Evolutionary conservation across 305 asterid genomes (phyloP).

Genomic region (Solanum hybrid): DNA sequence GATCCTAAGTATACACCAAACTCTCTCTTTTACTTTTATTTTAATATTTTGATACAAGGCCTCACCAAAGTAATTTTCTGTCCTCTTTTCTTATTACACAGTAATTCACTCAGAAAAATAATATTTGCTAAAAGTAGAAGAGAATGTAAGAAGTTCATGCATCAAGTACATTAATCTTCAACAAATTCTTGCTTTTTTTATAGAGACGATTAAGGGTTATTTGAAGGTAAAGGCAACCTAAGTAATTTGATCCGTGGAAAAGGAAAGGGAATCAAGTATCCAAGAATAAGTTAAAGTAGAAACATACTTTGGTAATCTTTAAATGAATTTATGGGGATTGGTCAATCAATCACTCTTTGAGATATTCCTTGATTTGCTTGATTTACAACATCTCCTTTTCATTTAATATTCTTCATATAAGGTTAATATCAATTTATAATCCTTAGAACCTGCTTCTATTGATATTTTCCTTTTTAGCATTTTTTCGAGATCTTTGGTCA

Average conservation of each 20-base stretch:
- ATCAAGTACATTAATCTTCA: too few relatives aligned
- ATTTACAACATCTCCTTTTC: too few relatives aligned
- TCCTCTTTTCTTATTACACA: not conserved
- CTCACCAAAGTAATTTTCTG: not conserved
- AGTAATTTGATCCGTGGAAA: not conserved
- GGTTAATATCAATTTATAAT: too few relatives aligned
- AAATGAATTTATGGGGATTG: not conserved
- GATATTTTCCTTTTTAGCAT: not conserved
- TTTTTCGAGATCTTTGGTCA: too few relatives aligned
- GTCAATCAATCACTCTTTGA: not conserved
- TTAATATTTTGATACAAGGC: not conserved
- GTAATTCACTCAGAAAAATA: too few relatives aligned
- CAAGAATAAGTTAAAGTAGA: not conserved
- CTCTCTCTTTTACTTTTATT: too few relatives aligned
- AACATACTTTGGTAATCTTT: not conserved
- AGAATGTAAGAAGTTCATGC: not conserved
- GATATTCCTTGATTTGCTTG: not conserved
- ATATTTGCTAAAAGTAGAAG: not conserved
- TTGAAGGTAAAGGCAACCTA: not conserved
- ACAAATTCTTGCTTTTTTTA: too few relatives aligned
- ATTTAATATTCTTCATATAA: too few relatives aligned
- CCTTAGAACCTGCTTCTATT: not conserved
- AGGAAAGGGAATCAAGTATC: not conserved
- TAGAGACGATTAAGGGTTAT: too few relatives aligned
- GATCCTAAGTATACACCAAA: not conserved